Conservation (phyloP, 176 grass and related monocot genomes). For the Oryza meridionalis region DNA sequence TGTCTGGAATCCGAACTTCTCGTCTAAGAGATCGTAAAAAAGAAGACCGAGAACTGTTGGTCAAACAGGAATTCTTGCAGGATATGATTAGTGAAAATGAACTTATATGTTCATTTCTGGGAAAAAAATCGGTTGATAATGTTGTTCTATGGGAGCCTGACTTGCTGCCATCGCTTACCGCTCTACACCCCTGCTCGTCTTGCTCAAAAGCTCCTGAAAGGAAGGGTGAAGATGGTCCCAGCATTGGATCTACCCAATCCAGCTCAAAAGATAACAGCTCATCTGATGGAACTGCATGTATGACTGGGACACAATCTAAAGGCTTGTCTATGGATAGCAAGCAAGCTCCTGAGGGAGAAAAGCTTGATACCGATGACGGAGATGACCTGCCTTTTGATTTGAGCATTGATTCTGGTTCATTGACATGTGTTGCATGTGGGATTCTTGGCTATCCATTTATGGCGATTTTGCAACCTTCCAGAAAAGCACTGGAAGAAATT, state of each 20-base stretch:
- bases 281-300: conserved; percentile 27
- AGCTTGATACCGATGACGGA: conserved; percentile 53
- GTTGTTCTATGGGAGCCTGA: conserved; percentile 93
- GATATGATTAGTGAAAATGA: conserved; percentile 93
- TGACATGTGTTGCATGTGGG: conserved; percentile 97
- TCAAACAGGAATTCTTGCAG: conserved; percentile 89
- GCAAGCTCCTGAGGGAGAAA: conserved; percentile 30
- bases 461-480: conserved; percentile 86
- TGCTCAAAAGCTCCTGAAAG: conserved; percentile 45
- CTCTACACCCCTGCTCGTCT: conserved; percentile 45
- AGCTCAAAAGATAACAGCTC: conserved; percentile 26
- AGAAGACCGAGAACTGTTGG: conserved; percentile 89
- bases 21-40: conserved; percentile 86
- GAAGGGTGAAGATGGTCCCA: conserved; percentile 36
- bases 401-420: conserved; percentile 93
- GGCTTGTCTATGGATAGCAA: conserved; percentile 28
- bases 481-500: conserved; percentile 70
- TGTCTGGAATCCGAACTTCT: conserved; percentile 77
- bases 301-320: conserved; percentile 27
- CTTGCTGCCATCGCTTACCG: conserved; percentile 59
- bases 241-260: conserved; percentile 14
- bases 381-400: conserved; percentile 83
- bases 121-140: conserved; percentile 59
- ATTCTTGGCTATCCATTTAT: conserved; percentile 99
- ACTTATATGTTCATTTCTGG: conserved; percentile 63